Conservation (phyloP, 768 basidiomycete genomes). For the Pisolithus albus region DNA sequence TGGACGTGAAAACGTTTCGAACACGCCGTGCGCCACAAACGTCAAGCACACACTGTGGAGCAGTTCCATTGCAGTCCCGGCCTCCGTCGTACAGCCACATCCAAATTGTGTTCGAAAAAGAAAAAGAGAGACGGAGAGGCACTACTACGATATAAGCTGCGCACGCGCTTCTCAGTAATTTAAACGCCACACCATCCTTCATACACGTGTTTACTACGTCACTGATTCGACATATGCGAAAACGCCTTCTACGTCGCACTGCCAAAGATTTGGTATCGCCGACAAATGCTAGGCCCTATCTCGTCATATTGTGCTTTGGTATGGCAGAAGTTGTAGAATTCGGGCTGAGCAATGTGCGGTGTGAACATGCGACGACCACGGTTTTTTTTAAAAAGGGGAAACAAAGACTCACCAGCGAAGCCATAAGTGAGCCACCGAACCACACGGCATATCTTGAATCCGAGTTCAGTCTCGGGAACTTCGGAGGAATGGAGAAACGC, state of each 20-base stretch:
- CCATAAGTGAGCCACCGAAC: slow-evolving; percentile 95
- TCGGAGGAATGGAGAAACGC: neutral
- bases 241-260: slow-evolving; percentile 58
- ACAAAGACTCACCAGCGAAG: slow-evolving; percentile 46
- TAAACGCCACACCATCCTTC: no score
- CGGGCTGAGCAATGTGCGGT: slow-evolving; percentile 50
- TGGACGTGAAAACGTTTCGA: no score
- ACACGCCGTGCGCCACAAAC: no score
- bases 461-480: slow-evolving; percentile 4
- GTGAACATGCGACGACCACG: neutral
- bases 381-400: no score
- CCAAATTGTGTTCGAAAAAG: no score
- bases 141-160: no score
- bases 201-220: no score
- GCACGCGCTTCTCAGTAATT: no score
- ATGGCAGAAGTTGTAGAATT: slow-evolving; percentile 92
- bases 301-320: slow-evolving; percentile 94
- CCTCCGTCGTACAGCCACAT: no score
- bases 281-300: slow-evolving; percentile 85
- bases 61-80: no score
- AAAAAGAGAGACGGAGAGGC: no score
- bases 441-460: slow-evolving; percentile 79
- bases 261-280: slow-evolving; percentile 90
- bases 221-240: neutral
- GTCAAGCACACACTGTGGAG: no score